These are phyloP conservation scores for Apiospora arundinis DNA, from an alignment of 2,329 filamentous ascomycete genomes.

Conservation along the genomic window DNA sequence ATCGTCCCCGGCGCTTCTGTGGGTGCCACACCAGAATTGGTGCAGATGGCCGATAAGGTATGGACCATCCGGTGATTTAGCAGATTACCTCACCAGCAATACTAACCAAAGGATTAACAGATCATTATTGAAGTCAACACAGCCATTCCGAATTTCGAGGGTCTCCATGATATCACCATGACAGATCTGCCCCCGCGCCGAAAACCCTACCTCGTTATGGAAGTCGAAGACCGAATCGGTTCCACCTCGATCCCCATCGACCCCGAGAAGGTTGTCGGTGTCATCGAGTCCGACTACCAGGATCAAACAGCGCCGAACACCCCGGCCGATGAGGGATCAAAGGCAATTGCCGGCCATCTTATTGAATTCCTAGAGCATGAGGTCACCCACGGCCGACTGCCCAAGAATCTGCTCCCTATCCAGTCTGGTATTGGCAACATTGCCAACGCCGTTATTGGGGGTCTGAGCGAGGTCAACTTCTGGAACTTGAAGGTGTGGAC, in stretches of 20 bases:
- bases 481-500: conserved; percentile 91
- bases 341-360: conserved; percentile 76
- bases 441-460: conserved; percentile 88
- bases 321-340: conserved; percentile 75
- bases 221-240: conserved; percentile 85
- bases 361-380: conserved; percentile 88
- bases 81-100: neutral
- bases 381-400: conserved; percentile 78
- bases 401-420: conserved; percentile 76
- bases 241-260: conserved; percentile 83
- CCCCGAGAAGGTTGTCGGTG: conserved; percentile 81
- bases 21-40: conserved; percentile 82
- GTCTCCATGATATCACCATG: conserved; percentile 89
- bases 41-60: conserved; percentile 89
- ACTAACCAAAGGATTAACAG: conserved; percentile 37
- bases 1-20: conserved; percentile 88
- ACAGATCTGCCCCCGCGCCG: conserved; percentile 81
- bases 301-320: conserved; percentile 78
- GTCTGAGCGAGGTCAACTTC: conserved; percentile 82
- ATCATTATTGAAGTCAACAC: conserved; percentile 95
- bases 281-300: conserved; percentile 84
- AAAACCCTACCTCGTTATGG: conserved; percentile 87
- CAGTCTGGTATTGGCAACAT: conserved; percentile 94
- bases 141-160: conserved; percentile 81
- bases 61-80: neutral